Base-by-base conservation (phyloP, 208 protist genomes). In the Wallacemonas rigidus region DNA sequence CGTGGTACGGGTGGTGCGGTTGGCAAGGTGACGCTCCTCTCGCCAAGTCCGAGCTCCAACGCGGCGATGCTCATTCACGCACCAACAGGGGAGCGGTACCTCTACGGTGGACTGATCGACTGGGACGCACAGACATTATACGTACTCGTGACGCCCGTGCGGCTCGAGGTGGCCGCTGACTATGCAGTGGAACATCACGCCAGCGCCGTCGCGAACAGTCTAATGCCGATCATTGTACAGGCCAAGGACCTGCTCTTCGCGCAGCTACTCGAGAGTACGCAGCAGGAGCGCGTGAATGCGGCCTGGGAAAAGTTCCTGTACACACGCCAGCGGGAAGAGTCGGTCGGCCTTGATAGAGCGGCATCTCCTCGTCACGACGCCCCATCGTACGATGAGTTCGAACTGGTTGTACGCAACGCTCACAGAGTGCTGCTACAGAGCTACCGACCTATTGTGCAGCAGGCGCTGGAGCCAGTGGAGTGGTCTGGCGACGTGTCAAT, bases 191-290 rank as follows among this genome's bases (percentile, higher is more conserved):
- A 69, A 40, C 73, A 72, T 64, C 69, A 75, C 2, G 26, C 40
- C n/a, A 48, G 60, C 26, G 40, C 17, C 11, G 60, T 65, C 43
- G 54, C 77, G 17, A 83, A 79, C 54, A 54, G 62, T 72, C 79
- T 94, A 60, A 55, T 61, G 40, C 72, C 48, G 38, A 67, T 92
- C 41, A 75, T 84, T 8, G 60, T 82, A 17, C 56, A 76, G 11
- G 90, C 88, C 2, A 88, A 85, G 74, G 39, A 75, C 14, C 17
- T 86, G 51, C 69, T 95, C 54, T 79, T 92, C 12, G 77, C 79
- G 17, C 77, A 89, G 55, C 82, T 95, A 58, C 61, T 89, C 0
- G 88, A 93, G n/a, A 87, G 84, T 72, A 92, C 85, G 9, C 82
- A 90, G 61, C 88, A 88, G 64, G 80, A 88, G 71, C 79, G 81